Conservation (phyloP, 164 flowering plant genomes). For the Houttuynia cordata region DNA sequence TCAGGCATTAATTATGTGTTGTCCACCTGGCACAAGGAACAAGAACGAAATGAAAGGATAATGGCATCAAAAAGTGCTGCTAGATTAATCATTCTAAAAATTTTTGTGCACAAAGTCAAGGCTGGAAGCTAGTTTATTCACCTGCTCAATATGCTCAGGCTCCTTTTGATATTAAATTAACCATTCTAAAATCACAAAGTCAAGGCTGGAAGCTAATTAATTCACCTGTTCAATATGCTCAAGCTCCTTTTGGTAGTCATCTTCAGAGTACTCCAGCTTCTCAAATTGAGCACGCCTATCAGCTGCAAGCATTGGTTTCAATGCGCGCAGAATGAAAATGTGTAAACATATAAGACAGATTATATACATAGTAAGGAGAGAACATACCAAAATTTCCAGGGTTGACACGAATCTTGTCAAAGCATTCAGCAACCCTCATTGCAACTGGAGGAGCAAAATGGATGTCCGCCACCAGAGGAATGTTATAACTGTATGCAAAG, state of each 20-base stretch:
- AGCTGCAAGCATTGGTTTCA: slow-evolving; percentile 43
- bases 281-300: slow-evolving; percentile 97
- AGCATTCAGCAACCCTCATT: slow-evolving; percentile 89
- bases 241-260: slow-evolving; percentile 92
- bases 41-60: not conserved
- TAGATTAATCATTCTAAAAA: not conserved
- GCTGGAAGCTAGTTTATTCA: slow-evolving; percentile 11
- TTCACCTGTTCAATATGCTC: slow-evolving; percentile 89
- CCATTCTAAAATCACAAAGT: not conserved
- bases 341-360: not conserved
- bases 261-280: slow-evolving; percentile 80
- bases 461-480: slow-evolving; percentile 96
- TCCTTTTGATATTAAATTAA: too few species aligned
- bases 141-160: slow-evolving; percentile 97
- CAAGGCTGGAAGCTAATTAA: not conserved
- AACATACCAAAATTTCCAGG: slow-evolving; percentile 90
- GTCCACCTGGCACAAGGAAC: not conserved
- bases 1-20: not conserved
- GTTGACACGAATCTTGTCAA: slow-evolving; percentile 95
- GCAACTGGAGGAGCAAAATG: slow-evolving; percentile 97
- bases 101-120: not conserved
- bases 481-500: slow-evolving; percentile 70
- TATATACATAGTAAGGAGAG: not conserved
- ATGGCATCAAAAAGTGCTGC: not conserved
- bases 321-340: slow-evolving; percentile 1